A percentile compares a stretch with the other conserved stretches of the same genome.
Evolutionary conservation across 108 stramenopile species (phyloP).

Genomic region (Skeletonema menzelii): DNA sequence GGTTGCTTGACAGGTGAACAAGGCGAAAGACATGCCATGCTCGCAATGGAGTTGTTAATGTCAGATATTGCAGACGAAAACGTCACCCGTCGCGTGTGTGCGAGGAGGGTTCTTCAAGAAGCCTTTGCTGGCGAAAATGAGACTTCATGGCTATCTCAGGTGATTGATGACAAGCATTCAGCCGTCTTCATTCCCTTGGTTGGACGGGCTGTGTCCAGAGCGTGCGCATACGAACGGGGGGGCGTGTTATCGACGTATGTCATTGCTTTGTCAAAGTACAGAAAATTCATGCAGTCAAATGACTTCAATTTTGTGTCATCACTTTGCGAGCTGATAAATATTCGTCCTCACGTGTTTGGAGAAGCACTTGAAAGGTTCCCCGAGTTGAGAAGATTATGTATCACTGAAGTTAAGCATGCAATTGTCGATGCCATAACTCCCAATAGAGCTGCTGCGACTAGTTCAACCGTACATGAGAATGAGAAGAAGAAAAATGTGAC

Average conservation of each 20-base stretch:
- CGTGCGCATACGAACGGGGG: slow-evolving; percentile 65
- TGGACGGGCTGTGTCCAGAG: slow-evolving; percentile 49
- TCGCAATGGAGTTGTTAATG: slow-evolving; percentile 65
- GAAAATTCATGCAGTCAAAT: slow-evolving; percentile 33
- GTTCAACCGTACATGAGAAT: too few species aligned
- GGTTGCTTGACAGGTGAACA: slow-evolving; percentile 62
- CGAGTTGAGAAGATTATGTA: slow-evolving; percentile 52
- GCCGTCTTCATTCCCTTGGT: slow-evolving; percentile 43
- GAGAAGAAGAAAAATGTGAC: neutral
- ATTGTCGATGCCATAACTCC: slow-evolving; percentile 22
- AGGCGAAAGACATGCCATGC: slow-evolving; percentile 53
- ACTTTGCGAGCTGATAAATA: slow-evolving; percentile 59
- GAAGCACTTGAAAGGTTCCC: slow-evolving; percentile 52
- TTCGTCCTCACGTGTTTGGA: slow-evolving; percentile 61
- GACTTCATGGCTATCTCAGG: slow-evolving; percentile 50
- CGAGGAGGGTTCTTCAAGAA: slow-evolving; percentile 70
- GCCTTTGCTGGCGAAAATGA: slow-evolving; percentile 41
- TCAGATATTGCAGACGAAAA: slow-evolving; percentile 63
- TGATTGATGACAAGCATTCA: slow-evolving; percentile 41
- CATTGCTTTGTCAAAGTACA: slow-evolving; percentile 47
- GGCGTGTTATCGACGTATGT: slow-evolving; percentile 50
- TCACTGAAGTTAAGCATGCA: slow-evolving; percentile 47
- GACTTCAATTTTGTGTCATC: slow-evolving; percentile 44
- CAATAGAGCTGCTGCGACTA: slow-evolving; percentile 4
- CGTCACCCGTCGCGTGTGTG: slow-evolving; percentile 65